Percentiles rank a stretch among this genome's conserved stretches.
Evolutionary conservation across 1,284 basidiomycete genomes (phyloP).

Genomic region (Trichosporon asahii): DNA sequence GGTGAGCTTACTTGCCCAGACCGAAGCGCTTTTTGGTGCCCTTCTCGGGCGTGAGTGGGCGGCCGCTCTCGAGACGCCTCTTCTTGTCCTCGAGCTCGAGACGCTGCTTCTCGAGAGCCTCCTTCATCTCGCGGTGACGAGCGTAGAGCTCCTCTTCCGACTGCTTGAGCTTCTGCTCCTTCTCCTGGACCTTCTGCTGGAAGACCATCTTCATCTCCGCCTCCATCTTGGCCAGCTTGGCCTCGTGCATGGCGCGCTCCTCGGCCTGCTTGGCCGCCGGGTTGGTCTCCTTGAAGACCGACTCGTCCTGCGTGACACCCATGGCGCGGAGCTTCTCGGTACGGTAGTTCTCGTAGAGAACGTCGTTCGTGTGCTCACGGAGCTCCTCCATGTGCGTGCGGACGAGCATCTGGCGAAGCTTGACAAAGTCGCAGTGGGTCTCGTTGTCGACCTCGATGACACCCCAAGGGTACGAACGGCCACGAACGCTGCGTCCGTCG

Average conservation of each 20-base stretch:
- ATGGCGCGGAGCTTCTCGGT: constrained; percentile 91
- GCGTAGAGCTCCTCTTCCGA: constrained; percentile 96
- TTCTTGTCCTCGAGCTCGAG: constrained; percentile 97
- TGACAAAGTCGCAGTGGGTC: constrained; percentile 96
- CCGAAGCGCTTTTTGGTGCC: constrained; percentile 52
- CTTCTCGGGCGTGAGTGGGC: constrained; percentile 94
- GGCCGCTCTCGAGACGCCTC: constrained; percentile 87
- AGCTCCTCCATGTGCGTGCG: constrained; percentile 98
- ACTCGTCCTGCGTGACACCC: constrained; percentile 93
- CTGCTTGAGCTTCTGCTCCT: constrained; percentile 96
- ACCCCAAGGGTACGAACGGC: constrained; percentile 93
- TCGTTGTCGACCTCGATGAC: constrained; percentile 97
- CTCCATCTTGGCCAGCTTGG: constrained; percentile 97
- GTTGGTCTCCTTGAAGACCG: constrained; percentile 97
- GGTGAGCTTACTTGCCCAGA: constrained; percentile 41
- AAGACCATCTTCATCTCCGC: constrained; percentile 99
- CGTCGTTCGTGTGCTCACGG: constrained; percentile 87
- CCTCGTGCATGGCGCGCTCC: constrained; percentile 86
- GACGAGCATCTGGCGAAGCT: constrained; percentile 96
- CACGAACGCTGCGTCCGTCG: constrained; percentile 84
- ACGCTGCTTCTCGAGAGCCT: constrained; percentile 94
- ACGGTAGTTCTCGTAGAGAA: constrained; percentile 78
- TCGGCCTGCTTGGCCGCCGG: constrained; percentile 92
- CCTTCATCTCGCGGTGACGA: constrained; percentile 97
- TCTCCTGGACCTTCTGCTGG: constrained; percentile 98